Evolutionary conservation across 148 eudicot species (phyloP).

Genomic region (Rhododendron williamsianum): DNA sequence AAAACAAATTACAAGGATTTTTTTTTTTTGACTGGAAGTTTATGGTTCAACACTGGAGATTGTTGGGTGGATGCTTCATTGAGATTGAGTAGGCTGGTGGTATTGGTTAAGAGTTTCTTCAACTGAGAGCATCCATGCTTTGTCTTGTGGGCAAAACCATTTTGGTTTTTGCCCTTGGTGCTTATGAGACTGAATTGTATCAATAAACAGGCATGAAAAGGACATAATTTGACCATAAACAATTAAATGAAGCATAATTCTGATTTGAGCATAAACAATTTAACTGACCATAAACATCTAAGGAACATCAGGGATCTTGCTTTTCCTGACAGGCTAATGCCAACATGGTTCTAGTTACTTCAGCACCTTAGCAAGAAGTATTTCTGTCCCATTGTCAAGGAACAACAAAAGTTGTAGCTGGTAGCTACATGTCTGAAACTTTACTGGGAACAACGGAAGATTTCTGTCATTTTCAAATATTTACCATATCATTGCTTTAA

Average conservation of each 20-base stretch:
- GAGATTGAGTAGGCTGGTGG: neutral
- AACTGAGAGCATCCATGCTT: neutral
- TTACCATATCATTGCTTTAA: neutral
- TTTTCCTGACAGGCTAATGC: neutral
- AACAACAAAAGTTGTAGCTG: neutral
- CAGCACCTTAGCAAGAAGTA: constrained; percentile 1
- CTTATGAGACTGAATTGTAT: neutral
- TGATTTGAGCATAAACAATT: neutral
- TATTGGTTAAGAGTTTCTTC: neutral
- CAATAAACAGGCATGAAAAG: neutral
- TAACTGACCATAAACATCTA: neutral
- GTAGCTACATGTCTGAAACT: neutral
- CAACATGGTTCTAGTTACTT: neutral
- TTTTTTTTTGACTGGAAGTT: neutral
- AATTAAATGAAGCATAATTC: neutral
- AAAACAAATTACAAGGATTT: neutral
- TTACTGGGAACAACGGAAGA: neutral
- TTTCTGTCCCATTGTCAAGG: neutral
- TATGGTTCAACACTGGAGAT: neutral
- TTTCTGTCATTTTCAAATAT: neutral
- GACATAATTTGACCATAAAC: neutral
- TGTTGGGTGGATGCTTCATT: constrained; percentile 11
- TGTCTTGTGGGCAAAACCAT: neutral
- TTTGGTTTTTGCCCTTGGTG: neutral
- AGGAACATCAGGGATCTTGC: neutral